Conservation (phyloP, 306 rosid genomes). For the Malus fusca region DNA sequence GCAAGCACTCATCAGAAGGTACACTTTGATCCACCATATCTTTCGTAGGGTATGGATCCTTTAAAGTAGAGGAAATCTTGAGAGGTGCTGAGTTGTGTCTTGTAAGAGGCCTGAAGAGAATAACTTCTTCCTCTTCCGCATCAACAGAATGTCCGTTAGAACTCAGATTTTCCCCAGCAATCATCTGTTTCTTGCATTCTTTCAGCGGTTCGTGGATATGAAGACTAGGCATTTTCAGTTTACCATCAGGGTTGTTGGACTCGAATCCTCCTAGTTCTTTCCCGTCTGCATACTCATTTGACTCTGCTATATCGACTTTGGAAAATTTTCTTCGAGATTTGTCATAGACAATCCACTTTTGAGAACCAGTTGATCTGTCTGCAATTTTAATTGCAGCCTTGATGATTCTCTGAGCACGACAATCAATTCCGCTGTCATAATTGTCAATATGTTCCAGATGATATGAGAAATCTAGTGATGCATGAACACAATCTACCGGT, state of each 20-base stretch:
- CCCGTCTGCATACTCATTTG: conserved; percentile 20
- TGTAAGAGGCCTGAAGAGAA: conserved; percentile 82
- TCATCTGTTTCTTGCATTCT: conserved; percentile 23
- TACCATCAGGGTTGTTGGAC: conserved; percentile 16
- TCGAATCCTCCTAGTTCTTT: conserved; percentile 23
- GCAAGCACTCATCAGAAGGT: conserved; percentile 69
- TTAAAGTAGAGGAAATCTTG: conserved; percentile 23
- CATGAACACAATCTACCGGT: conserved; percentile 47
- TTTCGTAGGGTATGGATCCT: conserved; percentile 33
- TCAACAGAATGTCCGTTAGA: conserved; percentile 27
- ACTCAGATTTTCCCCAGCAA: conserved; percentile 12
- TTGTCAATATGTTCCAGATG: conserved; percentile 43
- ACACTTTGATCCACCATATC: conserved; percentile 28
- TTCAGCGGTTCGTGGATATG: conserved; percentile 6
- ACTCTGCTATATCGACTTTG: conserved; percentile 1
- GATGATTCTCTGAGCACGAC: conserved; percentile 54
- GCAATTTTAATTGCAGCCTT: conserved; percentile 55
- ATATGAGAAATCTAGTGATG: conserved; percentile 48
- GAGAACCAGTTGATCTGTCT: conserved; percentile 41
- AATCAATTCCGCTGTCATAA: conserved; percentile 42
- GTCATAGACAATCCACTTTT: conserved; percentile 47
- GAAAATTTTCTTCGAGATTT: conserved; percentile 21
- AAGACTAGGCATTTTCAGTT: conserved; percentile 15
- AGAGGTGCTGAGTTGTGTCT: conserved; percentile 79
- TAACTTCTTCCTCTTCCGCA: conserved; percentile 83